Base-by-base conservation (phyloP, 441 rosid species). In the Syzygium syzygioides region DNA sequence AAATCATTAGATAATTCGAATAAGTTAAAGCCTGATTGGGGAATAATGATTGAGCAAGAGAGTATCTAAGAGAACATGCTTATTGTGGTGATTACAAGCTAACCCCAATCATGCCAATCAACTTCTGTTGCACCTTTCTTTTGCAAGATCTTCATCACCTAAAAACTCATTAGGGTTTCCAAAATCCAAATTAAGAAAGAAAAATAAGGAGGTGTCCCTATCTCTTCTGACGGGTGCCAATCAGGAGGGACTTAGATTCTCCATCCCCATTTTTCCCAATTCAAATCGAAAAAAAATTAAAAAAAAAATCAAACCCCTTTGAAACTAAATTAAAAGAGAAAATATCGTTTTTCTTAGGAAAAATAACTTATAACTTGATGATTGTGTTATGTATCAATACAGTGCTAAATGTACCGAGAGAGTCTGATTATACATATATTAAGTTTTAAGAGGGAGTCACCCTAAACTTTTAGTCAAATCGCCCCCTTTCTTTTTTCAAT, bases 11-110 rank as follows among this genome's bases (percentile, higher is more conserved):
- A 86, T 59, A 84, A 53, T 66, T 13, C 15, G 25, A 34, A 50
- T 89, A 62, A 88, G 87, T 54, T 48, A 89, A 34, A 32, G 55
- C 10, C 90, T 91, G 93, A 90, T 92, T 90, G 90, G 86, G 88
- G 87, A 92, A 89, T 90, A 90, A 93, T 91, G 86, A 91, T 84
- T 89, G 89, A 91, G 87, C 87, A 85, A 85, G 86, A 89, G 93
- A 89, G 93, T 90, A 91, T 92, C 95, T 56, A 86, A 87, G 87
- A 91, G 93, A 94, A 93, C 95, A 92, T 94, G 96, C 94, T 92
- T 90, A 88, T 62, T 92, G 91, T 92, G 86, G 88, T 89, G 62
- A 88, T 89, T 86, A 45, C 7, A 89, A 91, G 71, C 64, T 25
- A 87, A 50, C 87, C 86, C 88, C 85, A 90, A 91, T 91, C 91